These are phyloP conservation scores for Hordeum marinum DNA, from an alignment of 176 grass and related monocot genomes.

Conservation along the genomic window DNA sequence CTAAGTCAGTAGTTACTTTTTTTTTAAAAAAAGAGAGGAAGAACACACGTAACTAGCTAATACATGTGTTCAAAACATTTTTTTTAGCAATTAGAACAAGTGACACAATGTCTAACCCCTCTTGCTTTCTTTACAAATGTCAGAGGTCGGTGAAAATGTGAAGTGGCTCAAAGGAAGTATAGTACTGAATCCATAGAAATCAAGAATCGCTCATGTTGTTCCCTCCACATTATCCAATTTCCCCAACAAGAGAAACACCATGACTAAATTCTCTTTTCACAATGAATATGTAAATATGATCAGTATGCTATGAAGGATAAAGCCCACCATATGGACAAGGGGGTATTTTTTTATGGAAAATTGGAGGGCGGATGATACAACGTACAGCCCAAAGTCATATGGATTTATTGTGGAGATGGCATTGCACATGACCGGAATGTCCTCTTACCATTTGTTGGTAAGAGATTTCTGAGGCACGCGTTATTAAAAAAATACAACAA, in stretches of 20 bases:
- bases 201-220: not conserved
- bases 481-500: conserved; percentile 4
- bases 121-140: not conserved
- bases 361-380: not conserved
- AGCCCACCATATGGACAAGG: not conserved
- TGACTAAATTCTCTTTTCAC: not conserved
- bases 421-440: not conserved
- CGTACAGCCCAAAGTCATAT: not conserved
- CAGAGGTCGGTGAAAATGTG: not conserved
- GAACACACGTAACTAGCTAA: not conserved
- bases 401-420: not conserved
- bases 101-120: not conserved
- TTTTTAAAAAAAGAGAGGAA: not conserved
- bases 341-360: not conserved
- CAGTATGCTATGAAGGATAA: not conserved
- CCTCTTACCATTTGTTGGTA: not conserved
- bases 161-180: not conserved
- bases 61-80: not conserved
- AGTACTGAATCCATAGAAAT: not conserved
- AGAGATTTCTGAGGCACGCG: not conserved
- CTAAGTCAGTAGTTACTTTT: not conserved
- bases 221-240: not conserved
- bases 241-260: not conserved
- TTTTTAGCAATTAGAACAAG: not conserved
- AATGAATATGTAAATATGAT: not conserved